Base-by-base conservation (phyloP, 352 stramenopile species). In the Aphanomyces stellatus region DNA sequence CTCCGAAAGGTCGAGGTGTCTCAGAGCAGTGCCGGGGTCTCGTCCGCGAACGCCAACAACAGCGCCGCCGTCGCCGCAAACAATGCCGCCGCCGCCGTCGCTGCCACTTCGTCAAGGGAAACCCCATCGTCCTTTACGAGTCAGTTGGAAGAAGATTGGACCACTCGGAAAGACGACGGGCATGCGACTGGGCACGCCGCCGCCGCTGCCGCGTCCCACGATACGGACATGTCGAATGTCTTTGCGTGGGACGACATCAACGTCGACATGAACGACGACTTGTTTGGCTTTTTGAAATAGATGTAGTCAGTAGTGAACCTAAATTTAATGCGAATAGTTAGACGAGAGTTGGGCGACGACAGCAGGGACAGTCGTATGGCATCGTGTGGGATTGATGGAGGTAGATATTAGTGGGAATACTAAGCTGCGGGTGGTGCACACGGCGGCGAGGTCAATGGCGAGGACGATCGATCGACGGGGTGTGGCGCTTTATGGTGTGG, bases 201-300 rank as follows among this genome's bases (percentile, higher is more conserved):
- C 5, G 7, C 60, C n/a, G 40, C 41, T 13, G 33, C 60, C 25
- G 34, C 60, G 31, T 64, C 31, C 11, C 19, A 22, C 37, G 35
- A 63, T 25, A 40, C 37, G 13, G 42, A 17, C 34, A 49, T 55
- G 27, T 19, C 25, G 22, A 22, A 64, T 19, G 60, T 78, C 25
- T 57, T 57, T 24, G 49, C 49, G 33, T 92, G 83, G 83, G 81
- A 91, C 62, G 81, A 92, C 67, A 71, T 91, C 40, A 88, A 93
- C 66, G 84, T 91, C 69, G 81, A 77, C 65, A 74, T 95, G 63
- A 82, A 88, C 72, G 86, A 93, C 65, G 86, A 95, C 69, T 74
- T 95, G 17, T 95, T 95, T 56, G 78, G 82, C 34, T 95, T 95
- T 75, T 62, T 95, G 31, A 90, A 90, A 71, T 90, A 81, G 41